Base-by-base conservation (phyloP, 306 rosid genomes). In the Acacia melanoxylon region DNA sequence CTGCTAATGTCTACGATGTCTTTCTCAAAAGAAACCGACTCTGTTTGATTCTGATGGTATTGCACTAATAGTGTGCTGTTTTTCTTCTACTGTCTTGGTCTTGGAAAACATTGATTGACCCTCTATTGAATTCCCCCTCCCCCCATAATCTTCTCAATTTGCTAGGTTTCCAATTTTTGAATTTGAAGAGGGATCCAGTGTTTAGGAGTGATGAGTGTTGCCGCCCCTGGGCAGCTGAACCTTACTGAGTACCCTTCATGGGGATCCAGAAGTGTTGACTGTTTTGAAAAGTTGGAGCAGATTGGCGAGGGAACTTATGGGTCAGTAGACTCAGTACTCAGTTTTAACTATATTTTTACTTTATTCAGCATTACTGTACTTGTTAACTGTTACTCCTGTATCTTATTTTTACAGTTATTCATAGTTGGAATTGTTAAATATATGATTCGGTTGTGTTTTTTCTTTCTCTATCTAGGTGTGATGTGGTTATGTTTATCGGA, bases 231-330 rank as follows among this genome's bases (percentile, higher is more conserved):
- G 79, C 97, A 95, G 73, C 91, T 95, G 33, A 93, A 89, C 79
- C 85, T 90, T 10, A 84, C 68, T n/a, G 98, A 90, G 82, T 88
- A 90, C 16, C 94, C 98, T 58, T 79, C 94, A 0, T 89, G 95
- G 95, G 99, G 99, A 27, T 95, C 99, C 74, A 88, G 99, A 86
- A 90, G 97, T 75, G 97, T 93, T 40, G 99, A 95, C 80, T 95
- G 99, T 88, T 95, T 95, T 65, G 98, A 95, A 75, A 95, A 93
- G 76, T 86, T 95, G 90, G 99, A 95, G 73, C 99, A 95, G 85
- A 95, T 95, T 80, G 99, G 99, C 73, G 99, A 95, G 87, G 99
- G 99, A 41, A 95, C 99, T 58, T 95, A 95, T 77, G 99, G 99
- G 97, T 94, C 8, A 29, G 88, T 76, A 42, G 46, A 42, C 15